Percentiles rank a stretch among this genome's conserved stretches.
Conservation (phyloP, 306 rosid species). For the Neltuma alba region DNA sequence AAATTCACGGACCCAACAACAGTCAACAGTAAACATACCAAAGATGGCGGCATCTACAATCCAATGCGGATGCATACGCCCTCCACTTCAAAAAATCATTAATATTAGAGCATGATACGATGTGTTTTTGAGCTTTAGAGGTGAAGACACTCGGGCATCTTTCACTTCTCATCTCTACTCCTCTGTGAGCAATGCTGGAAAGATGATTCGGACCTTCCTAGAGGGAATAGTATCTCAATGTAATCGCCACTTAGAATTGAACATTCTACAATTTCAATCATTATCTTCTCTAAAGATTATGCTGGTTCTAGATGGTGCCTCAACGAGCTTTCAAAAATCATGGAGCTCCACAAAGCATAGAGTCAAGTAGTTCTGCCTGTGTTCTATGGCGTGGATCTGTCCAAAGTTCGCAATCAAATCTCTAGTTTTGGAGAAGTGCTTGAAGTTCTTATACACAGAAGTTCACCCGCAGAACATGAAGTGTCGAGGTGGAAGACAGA, state of each 20-base stretch:
- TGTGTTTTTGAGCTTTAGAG: background rate
- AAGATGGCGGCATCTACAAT: too few species aligned
- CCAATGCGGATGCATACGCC: too few species aligned
- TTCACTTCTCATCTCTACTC: slow-evolving; percentile 14
- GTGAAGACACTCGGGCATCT: background rate
- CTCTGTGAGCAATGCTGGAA: slow-evolving; percentile 1
- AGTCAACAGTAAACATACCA: too few species aligned
- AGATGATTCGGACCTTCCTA: background rate
- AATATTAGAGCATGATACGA: fast-evolving
- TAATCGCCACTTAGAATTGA: background rate
- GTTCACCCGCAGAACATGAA: background rate
- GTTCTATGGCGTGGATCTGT: background rate
- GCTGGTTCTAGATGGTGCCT: slow-evolving; percentile 36
- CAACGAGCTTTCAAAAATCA: background rate
- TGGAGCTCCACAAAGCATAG: background rate
- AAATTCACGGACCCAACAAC: too few species aligned
- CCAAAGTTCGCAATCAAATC: background rate
- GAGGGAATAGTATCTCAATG: background rate
- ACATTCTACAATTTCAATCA: background rate
- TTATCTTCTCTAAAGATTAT: slow-evolving; percentile 27
- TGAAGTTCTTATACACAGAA: background rate
- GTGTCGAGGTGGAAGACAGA: background rate
- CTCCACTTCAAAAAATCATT: too few species aligned
- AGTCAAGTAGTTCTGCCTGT: slow-evolving; percentile 7
- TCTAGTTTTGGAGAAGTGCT: slow-evolving; percentile 12